A percentile compares a stretch with the other conserved stretches of the same genome.
Conservation (phyloP, 148 eudicot genomes). For the Chenopodium album region DNA sequence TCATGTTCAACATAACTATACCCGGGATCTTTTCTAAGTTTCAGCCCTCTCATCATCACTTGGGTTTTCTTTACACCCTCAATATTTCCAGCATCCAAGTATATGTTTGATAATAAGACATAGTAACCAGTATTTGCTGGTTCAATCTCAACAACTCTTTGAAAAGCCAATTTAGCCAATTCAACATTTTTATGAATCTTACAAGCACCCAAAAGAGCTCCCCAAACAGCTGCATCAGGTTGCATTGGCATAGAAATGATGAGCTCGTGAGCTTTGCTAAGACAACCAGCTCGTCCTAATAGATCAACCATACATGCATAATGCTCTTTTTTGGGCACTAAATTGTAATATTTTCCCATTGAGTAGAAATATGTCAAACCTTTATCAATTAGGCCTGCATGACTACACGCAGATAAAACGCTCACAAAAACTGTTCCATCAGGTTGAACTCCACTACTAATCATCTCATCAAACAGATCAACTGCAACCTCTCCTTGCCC, state of each 20-base stretch:
- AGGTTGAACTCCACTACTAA: conserved; percentile 50
- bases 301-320: conserved; percentile 76
- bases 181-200: conserved; percentile 64
- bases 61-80: conserved; percentile 55
- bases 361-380: conserved; percentile 58
- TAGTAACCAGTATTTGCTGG: conserved; percentile 73
- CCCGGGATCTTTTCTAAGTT: conserved; percentile 67
- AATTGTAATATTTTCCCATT: conserved; percentile 50
- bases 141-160: conserved; percentile 50
- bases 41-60: conserved; percentile 57
- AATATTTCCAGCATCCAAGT: conserved; percentile 37
- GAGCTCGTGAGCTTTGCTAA: conserved; percentile 58
- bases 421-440: conserved; percentile 64
- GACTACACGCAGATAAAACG: conserved; percentile 74
- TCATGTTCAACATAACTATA: conserved; percentile 64
- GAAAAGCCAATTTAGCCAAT: conserved; percentile 64
- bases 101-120: conserved; percentile 62
- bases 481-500: conserved; percentile 69
- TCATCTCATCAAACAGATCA: conserved; percentile 64
- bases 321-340: conserved; percentile 63
- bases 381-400: conserved; percentile 64
- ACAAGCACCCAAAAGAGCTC: conserved; percentile 82
- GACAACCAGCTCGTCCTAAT: conserved; percentile 77
- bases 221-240: conserved; percentile 85
- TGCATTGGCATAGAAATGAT: conserved; percentile 58